phyloP scores from a whole-genome alignment of 306 rosid genomes.

The Mimosa pudica region DNA sequence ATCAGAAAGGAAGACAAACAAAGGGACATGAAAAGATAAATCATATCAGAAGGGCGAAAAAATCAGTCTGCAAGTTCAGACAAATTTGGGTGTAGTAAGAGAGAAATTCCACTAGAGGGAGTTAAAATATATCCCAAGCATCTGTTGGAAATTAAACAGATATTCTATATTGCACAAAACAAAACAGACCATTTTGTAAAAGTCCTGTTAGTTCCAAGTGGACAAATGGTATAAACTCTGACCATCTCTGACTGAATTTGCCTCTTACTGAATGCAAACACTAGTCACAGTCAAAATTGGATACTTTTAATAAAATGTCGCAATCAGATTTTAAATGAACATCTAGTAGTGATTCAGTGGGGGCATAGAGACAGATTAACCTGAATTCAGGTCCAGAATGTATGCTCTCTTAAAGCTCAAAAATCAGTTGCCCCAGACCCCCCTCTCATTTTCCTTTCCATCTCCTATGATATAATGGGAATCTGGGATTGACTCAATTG shows the following conservation, averaged over 20 bases:
- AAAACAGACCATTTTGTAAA: neutral
- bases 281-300: neutral
- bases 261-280: neutral
- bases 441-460: neutral
- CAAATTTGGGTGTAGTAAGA: neutral
- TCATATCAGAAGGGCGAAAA: neutral
- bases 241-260: neutral
- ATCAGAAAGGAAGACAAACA: slow-evolving; percentile 1
- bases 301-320: neutral
- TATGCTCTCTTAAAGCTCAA: neutral
- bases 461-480: neutral
- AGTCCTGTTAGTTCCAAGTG: neutral
- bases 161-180: neutral
- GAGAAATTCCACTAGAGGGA: neutral
- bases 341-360: neutral
- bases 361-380: neutral
- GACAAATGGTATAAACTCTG: neutral
- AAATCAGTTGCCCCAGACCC: neutral
- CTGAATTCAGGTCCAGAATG: neutral
- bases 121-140: neutral
- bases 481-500: neutral
- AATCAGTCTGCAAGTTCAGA: neutral
- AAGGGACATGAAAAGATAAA: neutral
- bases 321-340: neutral
- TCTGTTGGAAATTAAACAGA: neutral